phyloP scores from a whole-genome alignment of 1,139 yeast species.

The Ogataea hybrid region DNA sequence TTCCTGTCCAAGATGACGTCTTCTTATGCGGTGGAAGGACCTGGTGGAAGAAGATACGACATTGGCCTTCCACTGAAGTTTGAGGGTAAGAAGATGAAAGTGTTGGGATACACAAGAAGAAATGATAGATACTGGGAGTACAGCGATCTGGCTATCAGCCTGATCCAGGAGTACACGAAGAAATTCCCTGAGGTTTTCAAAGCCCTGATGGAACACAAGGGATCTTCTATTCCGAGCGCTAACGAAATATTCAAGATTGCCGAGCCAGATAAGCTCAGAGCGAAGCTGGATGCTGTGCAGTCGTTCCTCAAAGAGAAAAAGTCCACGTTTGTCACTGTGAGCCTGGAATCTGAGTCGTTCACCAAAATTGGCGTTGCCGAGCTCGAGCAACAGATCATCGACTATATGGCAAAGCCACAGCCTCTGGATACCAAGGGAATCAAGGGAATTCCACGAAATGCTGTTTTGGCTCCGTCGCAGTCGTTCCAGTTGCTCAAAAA shows the following conservation, averaged over 20 bases:
- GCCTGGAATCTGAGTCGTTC: slow-evolving; percentile 77
- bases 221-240: slow-evolving; percentile 38
- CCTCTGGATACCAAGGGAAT: slow-evolving; percentile 54
- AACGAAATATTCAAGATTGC: slow-evolving; percentile 46
- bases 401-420: slow-evolving; percentile 43
- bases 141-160: slow-evolving; percentile 68
- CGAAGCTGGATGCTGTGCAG: slow-evolving; percentile 43
- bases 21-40: slow-evolving; percentile 57
- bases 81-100: slow-evolving; percentile 78
- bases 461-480: slow-evolving; percentile 72
- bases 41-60: slow-evolving; percentile 55
- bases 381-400: slow-evolving; percentile 63
- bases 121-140: slow-evolving; percentile 77
- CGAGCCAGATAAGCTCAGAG: slow-evolving; percentile 42
- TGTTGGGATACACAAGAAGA: slow-evolving; percentile 79
- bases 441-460: slow-evolving; percentile 82
- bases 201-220: slow-evolving; percentile 35
- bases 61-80: slow-evolving; percentile 85
- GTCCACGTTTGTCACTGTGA: slow-evolving; percentile 56
- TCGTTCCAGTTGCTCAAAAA: slow-evolving; percentile 70
- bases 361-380: slow-evolving; percentile 63
- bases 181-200: slow-evolving; percentile 63
- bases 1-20: slow-evolving; percentile 79
- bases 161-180: slow-evolving; percentile 59
- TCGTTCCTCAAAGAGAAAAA: slow-evolving; percentile 62